Conservation (phyloP, 768 basidiomycete genomes). For the Suillus tomentosus region DNA sequence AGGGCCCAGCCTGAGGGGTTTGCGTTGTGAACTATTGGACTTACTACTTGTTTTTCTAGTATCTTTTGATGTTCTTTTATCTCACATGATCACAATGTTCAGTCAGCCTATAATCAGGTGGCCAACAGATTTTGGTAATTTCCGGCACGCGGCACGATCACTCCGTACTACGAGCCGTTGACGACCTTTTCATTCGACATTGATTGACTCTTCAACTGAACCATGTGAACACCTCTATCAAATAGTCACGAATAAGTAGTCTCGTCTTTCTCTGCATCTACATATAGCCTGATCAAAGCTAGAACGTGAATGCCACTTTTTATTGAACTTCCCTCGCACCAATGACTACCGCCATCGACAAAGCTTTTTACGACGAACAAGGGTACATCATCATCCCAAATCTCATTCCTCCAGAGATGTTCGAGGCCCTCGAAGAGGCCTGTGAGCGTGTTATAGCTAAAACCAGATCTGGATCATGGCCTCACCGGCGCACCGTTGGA, state of each 20-base stretch:
- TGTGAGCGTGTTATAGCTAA: conserved; percentile 50
- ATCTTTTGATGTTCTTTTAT: no score
- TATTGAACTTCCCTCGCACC: neutral
- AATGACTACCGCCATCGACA: conserved; percentile 32
- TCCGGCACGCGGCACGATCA: neutral
- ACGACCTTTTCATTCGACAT: neutral
- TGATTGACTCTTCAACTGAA: neutral
- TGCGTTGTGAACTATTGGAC: no score
- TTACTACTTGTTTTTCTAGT: no score
- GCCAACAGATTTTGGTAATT: neutral
- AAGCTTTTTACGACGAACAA: conserved; percentile 55
- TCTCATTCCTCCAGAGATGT: conserved; percentile 47
- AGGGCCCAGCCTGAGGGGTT: no score
- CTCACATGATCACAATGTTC: no score
- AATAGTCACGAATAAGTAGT: conserved; percentile 2
- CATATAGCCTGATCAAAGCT: no score
- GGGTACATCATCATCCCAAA: conserved; percentile 67
- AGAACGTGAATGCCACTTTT: neutral
- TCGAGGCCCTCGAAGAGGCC: conserved; percentile 47
- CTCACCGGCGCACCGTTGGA: conserved; percentile 68
- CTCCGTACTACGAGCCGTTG: neutral
- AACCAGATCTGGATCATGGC: conserved; percentile 65
- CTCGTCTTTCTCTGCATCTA: neutral
- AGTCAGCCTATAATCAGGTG: no score
- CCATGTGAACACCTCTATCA: conserved; percentile 6